Conservation (phyloP, 345 rosid genomes). For the Balakata baccata region DNA sequence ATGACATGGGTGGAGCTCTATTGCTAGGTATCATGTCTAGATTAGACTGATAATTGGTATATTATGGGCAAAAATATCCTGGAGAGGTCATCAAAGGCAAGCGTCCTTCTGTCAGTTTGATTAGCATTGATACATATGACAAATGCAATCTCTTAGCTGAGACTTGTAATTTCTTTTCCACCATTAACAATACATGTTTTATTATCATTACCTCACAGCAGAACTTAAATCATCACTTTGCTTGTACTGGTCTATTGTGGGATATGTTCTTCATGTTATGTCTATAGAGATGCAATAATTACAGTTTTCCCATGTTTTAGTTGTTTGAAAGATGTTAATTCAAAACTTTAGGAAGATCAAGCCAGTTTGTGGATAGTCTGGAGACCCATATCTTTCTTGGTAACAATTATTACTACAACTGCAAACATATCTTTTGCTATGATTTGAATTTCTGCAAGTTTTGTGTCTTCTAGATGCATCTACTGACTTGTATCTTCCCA, state of each 20-base stretch:
- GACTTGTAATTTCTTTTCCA: neutral
- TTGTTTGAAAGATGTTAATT: neutral
- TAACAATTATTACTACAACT: neutral
- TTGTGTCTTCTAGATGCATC: conserved; percentile 5
- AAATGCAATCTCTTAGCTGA: neutral
- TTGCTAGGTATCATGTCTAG: no score
- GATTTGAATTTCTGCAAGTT: neutral
- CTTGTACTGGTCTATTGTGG: neutral
- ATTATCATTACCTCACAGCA: neutral
- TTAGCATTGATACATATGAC: no score
- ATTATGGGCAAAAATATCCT: no score
- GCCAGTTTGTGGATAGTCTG: neutral
- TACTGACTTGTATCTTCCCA: neutral
- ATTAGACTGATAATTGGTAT: no score
- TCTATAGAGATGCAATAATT: neutral
- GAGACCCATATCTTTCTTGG: neutral
- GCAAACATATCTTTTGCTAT: neutral
- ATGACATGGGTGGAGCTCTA: no score
- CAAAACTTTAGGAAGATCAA: neutral
- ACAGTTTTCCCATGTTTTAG: neutral
- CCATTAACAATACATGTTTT: no score
- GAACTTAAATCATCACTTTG: neutral
- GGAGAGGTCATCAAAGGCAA: no score
- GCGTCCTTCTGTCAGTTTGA: no score
- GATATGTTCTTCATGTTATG: neutral